phyloP scores from a whole-genome alignment of 2,329 filamentous ascomycete genomes.

The Zalaria sp. region DNA sequence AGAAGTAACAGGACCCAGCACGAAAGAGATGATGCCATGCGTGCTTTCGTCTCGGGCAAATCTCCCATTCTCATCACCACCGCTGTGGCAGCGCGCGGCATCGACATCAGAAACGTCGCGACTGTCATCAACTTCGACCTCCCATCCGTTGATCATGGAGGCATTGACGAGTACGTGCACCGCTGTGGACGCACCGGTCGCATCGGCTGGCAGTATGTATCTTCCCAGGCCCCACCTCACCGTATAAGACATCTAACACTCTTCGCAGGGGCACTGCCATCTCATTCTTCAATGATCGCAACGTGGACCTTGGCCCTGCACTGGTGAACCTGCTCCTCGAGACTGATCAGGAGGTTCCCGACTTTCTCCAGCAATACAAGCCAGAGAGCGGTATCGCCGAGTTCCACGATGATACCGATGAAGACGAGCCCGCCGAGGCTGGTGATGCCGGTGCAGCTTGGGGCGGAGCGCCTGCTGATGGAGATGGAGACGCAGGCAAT shows the following conservation, averaged over 20 bases:
- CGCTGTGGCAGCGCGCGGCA: slow-evolving; percentile 72
- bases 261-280: slow-evolving; percentile 64
- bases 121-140: slow-evolving; percentile 93
- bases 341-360: slow-evolving; percentile 62
- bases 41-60: slow-evolving; percentile 62
- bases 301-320: slow-evolving; percentile 57
- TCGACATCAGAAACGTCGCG: slow-evolving; percentile 75
- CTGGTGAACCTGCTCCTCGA: slow-evolving; percentile 75
- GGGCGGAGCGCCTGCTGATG: slow-evolving; percentile 6
- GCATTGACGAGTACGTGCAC: slow-evolving; percentile 86
- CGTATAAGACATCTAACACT: too few species aligned
- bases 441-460: slow-evolving; percentile 7
- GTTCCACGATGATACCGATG: slow-evolving; percentile 41
- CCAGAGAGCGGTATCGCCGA: slow-evolving; percentile 39
- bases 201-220: slow-evolving; percentile 43
- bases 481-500: slow-evolving; percentile 2
- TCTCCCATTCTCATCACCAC: slow-evolving; percentile 76
- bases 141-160: slow-evolving; percentile 59
- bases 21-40: slow-evolving; percentile 23
- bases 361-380: slow-evolving; percentile 57
- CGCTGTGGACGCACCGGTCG: slow-evolving; percentile 92
- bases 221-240: too few species aligned
- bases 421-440: slow-evolving; percentile 17
- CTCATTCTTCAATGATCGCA: slow-evolving; percentile 72
- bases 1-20: background rate